phyloP scores from a whole-genome alignment of 352 stramenopile genomes.

The Phytopythium montanum region DNA sequence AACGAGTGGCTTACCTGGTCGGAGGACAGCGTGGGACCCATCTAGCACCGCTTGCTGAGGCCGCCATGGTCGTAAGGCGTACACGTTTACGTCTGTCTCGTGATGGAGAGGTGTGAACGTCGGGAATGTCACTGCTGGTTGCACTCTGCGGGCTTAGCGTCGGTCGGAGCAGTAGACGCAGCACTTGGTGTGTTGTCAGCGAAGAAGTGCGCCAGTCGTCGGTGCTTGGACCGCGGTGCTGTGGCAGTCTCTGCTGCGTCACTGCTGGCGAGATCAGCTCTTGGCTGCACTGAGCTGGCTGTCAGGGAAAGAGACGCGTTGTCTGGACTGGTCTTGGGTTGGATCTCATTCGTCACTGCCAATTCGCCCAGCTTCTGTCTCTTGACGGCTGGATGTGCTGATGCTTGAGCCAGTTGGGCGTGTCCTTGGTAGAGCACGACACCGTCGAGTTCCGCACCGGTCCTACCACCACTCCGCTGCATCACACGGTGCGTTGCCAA shows the following conservation, averaged over 20 bases:
- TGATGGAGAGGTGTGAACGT: background rate
- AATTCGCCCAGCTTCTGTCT: background rate
- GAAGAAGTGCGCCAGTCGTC: constrained; percentile 35
- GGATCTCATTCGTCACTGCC: too few relatives aligned
- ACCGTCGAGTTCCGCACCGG: too few relatives aligned
- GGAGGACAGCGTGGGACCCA: background rate
- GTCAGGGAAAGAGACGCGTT: background rate
- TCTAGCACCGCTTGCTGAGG: background rate
- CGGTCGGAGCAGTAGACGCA: constrained; percentile 1
- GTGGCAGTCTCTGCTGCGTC: background rate
- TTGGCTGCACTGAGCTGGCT: background rate
- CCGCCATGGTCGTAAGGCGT: background rate
- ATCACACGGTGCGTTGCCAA: background rate
- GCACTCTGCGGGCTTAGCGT: constrained; percentile 37
- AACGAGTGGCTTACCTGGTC: background rate
- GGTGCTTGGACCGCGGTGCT: background rate
- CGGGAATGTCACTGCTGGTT: constrained; percentile 32
- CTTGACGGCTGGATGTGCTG: background rate
- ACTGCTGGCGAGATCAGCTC: background rate
- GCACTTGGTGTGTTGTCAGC: constrained; percentile 12
- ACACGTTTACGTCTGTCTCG: background rate
- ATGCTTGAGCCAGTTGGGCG: background rate
- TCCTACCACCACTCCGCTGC: background rate
- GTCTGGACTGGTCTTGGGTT: background rate
- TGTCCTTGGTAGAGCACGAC: background rate